phyloP scores from a whole-genome alignment of 352 stramenopile species.

The Pythium aristosporum region DNA sequence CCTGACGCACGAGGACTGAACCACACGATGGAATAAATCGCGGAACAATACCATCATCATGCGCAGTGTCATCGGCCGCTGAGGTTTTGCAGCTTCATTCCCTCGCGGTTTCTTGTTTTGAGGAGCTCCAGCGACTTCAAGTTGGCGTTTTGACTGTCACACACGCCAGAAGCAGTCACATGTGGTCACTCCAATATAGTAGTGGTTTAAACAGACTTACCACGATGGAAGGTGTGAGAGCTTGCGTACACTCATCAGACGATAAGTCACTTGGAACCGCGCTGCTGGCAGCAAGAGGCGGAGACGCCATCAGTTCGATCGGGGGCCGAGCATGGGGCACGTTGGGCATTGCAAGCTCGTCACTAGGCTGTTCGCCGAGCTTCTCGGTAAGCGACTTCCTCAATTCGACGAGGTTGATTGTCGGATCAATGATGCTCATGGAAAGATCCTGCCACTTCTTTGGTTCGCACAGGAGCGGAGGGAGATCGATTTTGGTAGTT shows the following conservation, averaged over 20 bases:
- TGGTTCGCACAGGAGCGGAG: not conserved
- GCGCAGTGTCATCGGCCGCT: conserved; percentile 3
- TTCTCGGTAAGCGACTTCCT: not conserved
- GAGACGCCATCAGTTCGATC: not conserved
- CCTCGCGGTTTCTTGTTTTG: conserved; percentile 17
- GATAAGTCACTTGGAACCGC: not conserved
- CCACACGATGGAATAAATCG: conserved; percentile 4
- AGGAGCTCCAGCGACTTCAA: not conserved
- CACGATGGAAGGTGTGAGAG: not conserved
- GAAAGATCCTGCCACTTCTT: conserved; percentile 10
- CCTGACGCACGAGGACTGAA: conserved; percentile 21
- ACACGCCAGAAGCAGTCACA: not conserved
- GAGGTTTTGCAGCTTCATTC: not conserved
- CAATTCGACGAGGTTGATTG: conserved; percentile 4
- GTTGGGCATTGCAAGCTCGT: not conserved
- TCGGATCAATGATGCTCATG: conserved; percentile 15
- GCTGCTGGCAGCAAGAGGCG: not conserved
- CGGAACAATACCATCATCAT: conserved; percentile 9
- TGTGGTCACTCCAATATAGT: not conserved
- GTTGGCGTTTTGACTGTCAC: conserved; percentile 14
- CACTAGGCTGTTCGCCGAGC: not conserved
- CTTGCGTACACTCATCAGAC: not conserved
- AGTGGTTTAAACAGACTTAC: not conserved
- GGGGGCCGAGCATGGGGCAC: too few species aligned
- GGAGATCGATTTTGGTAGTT: not conserved